Base-by-base conservation (phyloP, 2,329 filamentous ascomycete species). In the Graphium sp. region DNA sequence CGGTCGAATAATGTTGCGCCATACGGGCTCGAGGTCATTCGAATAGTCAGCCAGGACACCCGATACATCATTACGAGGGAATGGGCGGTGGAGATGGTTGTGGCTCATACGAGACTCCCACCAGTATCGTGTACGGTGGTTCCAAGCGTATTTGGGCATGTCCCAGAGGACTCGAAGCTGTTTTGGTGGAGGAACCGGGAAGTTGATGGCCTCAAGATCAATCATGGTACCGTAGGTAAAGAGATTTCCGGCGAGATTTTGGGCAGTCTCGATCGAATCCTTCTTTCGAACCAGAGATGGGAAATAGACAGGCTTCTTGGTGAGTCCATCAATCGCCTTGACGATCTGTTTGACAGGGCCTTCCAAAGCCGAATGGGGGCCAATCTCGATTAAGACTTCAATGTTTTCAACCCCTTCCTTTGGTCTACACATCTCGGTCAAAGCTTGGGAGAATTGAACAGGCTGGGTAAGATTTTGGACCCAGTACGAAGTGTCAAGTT, bases 101-200 rank as follows among this genome's bases (percentile, higher is more conserved):
- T 43, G 39, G 13, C 56, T 58, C 3, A 61, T 39, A 22, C 60
- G 55, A 2, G 58, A 59, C 33, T 70, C 64, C 34, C 62, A 54
- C 64, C 65, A 69, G 39, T 66, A 65, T 2, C 41, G 46, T 16
- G 53, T 60, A 16, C 47, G 43, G 33, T 68, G 64, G 18, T 68
- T 64, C 63, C 65, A 70, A 3, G 59, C 53, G 34, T 69, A 69
- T 1, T 53, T 48, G 2, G 66, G 65, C 18, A 70, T 41, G 32
- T 59, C 53, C 2, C 48, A 38, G 4, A 68, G 43, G 13, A 53
- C 53, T 30, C 45, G 46, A n/a, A 40, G 39, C 4, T 21, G 30
- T 6, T 18, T 29, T n/a, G 10, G 34, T 31, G 8, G 28, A 22
- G 6, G 33, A 23, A 2, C 34, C 34, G 19, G 37, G 18, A 31